Base-by-base conservation (phyloP, 768 basidiomycete species). In the Kwoniella bestiolae region DNA sequence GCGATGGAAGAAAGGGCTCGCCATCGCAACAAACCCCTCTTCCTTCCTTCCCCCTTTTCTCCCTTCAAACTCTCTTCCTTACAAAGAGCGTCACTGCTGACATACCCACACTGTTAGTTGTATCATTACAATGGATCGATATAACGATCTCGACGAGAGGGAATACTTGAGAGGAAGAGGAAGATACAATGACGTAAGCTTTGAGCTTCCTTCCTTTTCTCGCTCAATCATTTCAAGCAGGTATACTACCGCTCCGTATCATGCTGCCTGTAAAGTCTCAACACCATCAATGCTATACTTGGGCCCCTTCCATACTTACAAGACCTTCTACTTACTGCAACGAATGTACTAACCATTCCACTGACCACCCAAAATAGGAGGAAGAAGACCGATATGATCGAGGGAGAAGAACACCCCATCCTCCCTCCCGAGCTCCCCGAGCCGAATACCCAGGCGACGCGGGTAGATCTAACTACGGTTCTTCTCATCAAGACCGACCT, bases 141-240 rank as follows among this genome's bases (percentile, higher is more conserved):
- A 65, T 49, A 34, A 58, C 31, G 56, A 57, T 23, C 38, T 58
- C 18, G 63, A 65, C 38, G 63, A 65, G 26, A 41, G 38, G 18
- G 63, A 65, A 21, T 59, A 59, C 26, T 46, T 2, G 34, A 46
- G 56, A 52, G 49, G 34, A 9, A 44, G 56, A 45, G 9, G 56
- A 28, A 56, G 35, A 14, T 50, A 58, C 46, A 31, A 34, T 50
- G 55, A 51, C 2, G 63, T 64, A 29, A 59, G 63, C 29, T 32
- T 18, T 35, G 28, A 26, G 9, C 31, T 51, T 32, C 12, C 52
- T 41, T 41, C 38, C 14, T 18, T 5, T 41, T 41, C 38, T 4
- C 11, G 12, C 4, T 41, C 38, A 3, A 41, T 14, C 12, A 14
- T 14, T 3, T 14, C 12, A 41, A 14, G 38, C 14, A 14, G 38